Conservation (phyloP, 495 filamentous ascomycete species). For the Pseudomonodictys pantanalensis region DNA sequence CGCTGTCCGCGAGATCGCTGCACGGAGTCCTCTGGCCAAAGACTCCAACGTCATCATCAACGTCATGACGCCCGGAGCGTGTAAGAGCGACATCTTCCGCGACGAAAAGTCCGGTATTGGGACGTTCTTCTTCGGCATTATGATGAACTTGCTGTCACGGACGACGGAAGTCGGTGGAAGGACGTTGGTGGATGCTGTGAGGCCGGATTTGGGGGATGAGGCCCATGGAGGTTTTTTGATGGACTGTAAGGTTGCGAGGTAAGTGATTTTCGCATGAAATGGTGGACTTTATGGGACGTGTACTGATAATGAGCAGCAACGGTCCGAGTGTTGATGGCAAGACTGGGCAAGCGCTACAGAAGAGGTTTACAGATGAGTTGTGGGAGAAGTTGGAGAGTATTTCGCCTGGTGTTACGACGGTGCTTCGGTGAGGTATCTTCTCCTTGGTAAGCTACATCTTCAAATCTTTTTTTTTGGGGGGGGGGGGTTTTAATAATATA, state of each 20-base stretch:
- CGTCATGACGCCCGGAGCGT: slow-evolving; percentile 43
- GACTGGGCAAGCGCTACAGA: slow-evolving; percentile 15
- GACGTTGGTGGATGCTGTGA: slow-evolving; percentile 20
- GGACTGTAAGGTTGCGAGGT: slow-evolving; percentile 23
- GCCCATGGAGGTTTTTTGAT: slow-evolving; percentile 28
- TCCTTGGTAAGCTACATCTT: too few relatives aligned
- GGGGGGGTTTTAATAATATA: too few relatives aligned
- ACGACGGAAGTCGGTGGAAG: slow-evolving; percentile 22
- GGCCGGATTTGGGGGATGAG: slow-evolving; percentile 15
- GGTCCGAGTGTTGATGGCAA: slow-evolving; percentile 21
- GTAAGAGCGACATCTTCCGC: slow-evolving; percentile 38
- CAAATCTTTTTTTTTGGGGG: too few relatives aligned
- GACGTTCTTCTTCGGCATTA: not conserved
- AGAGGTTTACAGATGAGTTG: slow-evolving; percentile 23
- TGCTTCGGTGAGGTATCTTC: slow-evolving; percentile 1
- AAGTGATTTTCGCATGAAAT: not conserved
- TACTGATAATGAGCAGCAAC: slow-evolving; percentile 4
- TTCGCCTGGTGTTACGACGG: slow-evolving; percentile 19
- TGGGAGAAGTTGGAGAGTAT: slow-evolving; percentile 25
- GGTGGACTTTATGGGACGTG: not conserved
- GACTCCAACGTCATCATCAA: slow-evolving; percentile 40
- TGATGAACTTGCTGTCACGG: slow-evolving; percentile 1
- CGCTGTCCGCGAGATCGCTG: slow-evolving; percentile 35
- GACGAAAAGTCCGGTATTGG: slow-evolving; percentile 13
- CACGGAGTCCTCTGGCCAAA: slow-evolving; percentile 19